phyloP scores from a whole-genome alignment of 768 basidiomycete species.

The Pleurotus cornucopiae region DNA sequence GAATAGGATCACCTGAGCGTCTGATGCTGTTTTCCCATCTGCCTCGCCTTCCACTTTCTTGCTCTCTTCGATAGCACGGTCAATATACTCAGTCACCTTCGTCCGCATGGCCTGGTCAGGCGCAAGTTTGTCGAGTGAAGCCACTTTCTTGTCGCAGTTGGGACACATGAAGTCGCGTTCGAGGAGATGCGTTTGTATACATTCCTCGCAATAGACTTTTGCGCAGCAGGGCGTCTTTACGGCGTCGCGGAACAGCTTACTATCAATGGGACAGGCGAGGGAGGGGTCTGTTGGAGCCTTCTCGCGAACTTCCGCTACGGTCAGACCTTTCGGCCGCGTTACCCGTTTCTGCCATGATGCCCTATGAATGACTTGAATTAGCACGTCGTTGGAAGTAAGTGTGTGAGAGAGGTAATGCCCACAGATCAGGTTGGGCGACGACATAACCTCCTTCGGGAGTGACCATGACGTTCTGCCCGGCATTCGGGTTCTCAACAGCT shows the following conservation, averaged over 20 bases:
- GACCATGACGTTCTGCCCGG: slow-evolving; percentile 89
- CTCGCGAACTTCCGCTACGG: slow-evolving; percentile 87
- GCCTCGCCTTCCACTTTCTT: slow-evolving; percentile 53
- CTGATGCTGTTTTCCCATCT: slow-evolving; percentile 25
- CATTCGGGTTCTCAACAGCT: slow-evolving; percentile 83
- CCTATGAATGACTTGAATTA: slow-evolving; percentile 31
- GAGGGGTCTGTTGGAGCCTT: slow-evolving; percentile 72
- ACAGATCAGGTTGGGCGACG: slow-evolving; percentile 95
- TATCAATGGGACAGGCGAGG: slow-evolving; percentile 87
- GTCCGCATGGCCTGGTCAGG: slow-evolving; percentile 77
- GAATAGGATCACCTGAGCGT: slow-evolving; percentile 32
- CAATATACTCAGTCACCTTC: slow-evolving; percentile 79
- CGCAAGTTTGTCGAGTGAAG: slow-evolving; percentile 82
- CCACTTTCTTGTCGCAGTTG: slow-evolving; percentile 82
- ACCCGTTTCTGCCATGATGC: slow-evolving; percentile 95
- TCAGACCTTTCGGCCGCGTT: slow-evolving; percentile 71
- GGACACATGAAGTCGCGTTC: slow-evolving; percentile 96
- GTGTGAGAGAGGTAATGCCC: slow-evolving; percentile 24
- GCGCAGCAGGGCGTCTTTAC: slow-evolving; percentile 95
- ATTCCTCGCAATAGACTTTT: slow-evolving; percentile 92
- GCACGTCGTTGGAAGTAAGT: background rate
- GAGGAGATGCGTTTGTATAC: slow-evolving; percentile 89
- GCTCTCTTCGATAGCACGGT: slow-evolving; percentile 75
- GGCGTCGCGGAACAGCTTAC: slow-evolving; percentile 89
- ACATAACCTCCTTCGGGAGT: slow-evolving; percentile 99